phyloP scores from a whole-genome alignment of 108 stramenopile species.

The Fistulifera solaris region DNA sequence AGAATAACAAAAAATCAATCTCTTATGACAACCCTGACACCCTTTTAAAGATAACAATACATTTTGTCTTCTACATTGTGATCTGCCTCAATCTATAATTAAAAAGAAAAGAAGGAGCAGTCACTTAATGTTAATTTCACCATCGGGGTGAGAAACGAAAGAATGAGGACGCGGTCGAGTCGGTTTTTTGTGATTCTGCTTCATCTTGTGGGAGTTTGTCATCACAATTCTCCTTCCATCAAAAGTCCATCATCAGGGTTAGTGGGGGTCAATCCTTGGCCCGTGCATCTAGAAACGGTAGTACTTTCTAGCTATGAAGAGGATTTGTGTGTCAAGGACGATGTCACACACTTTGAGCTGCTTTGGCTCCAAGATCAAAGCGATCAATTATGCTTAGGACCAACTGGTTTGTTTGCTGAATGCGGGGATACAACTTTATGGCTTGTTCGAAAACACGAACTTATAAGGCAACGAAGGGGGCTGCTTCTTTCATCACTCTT shows the following conservation, averaged over 20 bases:
- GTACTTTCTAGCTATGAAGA: neutral
- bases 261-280: constrained; percentile 40
- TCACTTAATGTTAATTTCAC: too few species aligned
- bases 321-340: constrained; percentile 1
- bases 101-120: too few species aligned
- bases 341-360: constrained; percentile 19
- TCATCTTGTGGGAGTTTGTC: constrained; percentile 42
- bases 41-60: too few species aligned
- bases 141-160: too few species aligned
- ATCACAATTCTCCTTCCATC: constrained; percentile 5
- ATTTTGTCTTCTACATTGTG: too few species aligned
- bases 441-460: constrained; percentile 18
- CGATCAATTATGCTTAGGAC: constrained; percentile 57
- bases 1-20: too few species aligned
- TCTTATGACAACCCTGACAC: too few species aligned
- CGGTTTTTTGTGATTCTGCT: constrained; percentile 46
- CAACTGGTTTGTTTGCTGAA: constrained; percentile 50
- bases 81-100: too few species aligned
- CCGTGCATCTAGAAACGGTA: constrained; percentile 44
- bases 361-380: constrained; percentile 60
- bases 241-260: constrained; percentile 22
- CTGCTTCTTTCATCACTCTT: too few species aligned
- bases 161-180: constrained; percentile 45
- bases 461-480: neutral
- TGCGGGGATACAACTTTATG: constrained; percentile 80